Evolutionary conservation across 441 rosid species (phyloP), one percentile per base, ranked within the genome.

Genomic region (Brassica hybrid): DNA sequence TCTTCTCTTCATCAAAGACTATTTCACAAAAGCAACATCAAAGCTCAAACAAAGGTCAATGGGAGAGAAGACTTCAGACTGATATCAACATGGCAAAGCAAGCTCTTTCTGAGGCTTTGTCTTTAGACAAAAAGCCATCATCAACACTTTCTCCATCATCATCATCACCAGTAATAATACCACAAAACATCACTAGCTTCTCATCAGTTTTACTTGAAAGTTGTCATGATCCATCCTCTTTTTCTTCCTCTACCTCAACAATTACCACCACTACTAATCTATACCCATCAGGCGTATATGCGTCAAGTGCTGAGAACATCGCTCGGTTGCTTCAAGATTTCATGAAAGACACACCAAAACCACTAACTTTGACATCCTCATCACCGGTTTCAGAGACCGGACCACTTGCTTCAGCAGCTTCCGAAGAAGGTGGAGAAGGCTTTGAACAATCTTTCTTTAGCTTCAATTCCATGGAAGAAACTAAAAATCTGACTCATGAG

Each of bases 241-340:
- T 19, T 52, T 52, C 25, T 8, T 56, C 23, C 25, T 56, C 60
- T 17, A 56, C 59, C 0, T n/a, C 57, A 14, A 50, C 52, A 16
- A 69, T 38, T 0, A 50, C 57, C 59, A 54, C 17, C 60, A 1
- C 25, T 69, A 60, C 61, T 3, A 56, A 56, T 56, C 0, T 56
- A 56, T 56, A 56, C 6, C 2, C 60, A 56, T 8, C 60, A 17
- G 60, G 60, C 1, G 60, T 56, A 8, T 56, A 56, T 56, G 60
- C 60, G 2, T 56, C 60, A 56, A 56, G 60, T 3, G 60, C 60
- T 56, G 60, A 56, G 25, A 56, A 56, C 61, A 56, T 56, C 2
- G 61, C 90, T 7, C 59, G 86, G 43, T 71, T 88, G 81, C 92
- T 88, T 14, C 77, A 88, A 77, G 85, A 84, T 50, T 88, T 89